Conservation (phyloP, 345 rosid species). For the Moringa oleifera region DNA sequence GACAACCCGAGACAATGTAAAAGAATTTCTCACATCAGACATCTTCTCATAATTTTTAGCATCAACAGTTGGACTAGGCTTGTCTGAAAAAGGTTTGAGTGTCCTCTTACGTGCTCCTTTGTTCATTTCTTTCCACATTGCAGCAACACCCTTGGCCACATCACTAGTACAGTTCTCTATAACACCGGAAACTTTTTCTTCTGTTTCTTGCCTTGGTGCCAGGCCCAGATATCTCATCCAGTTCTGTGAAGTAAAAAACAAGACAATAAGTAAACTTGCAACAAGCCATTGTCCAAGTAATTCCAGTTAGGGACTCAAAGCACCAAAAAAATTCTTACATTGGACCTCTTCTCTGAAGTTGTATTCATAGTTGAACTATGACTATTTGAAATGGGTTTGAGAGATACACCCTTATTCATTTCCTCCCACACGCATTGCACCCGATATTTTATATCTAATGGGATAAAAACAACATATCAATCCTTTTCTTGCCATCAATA, state of each 20-base stretch:
- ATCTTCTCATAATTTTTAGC: constrained; percentile 16
- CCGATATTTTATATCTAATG: constrained; percentile 32
- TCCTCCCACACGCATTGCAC: constrained; percentile 63
- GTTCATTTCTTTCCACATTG: constrained; percentile 28
- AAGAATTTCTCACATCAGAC: constrained; percentile 29
- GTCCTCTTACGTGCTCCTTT: constrained; percentile 19
- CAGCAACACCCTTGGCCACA: constrained; percentile 34
- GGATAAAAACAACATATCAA: constrained; percentile 2
- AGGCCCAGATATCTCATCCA: constrained; percentile 30
- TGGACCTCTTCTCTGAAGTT: constrained; percentile 25
- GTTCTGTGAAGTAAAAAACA: constrained; percentile 23
- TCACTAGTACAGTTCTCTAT: constrained; percentile 27
- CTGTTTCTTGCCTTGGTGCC: constrained; percentile 19
- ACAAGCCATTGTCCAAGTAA: not conserved
- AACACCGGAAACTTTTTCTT: not conserved
- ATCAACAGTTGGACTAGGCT: constrained; percentile 18
- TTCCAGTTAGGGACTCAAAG: not conserved
- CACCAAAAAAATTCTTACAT: constrained; percentile 35
- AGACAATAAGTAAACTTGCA: not conserved
- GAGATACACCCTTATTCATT: constrained; percentile 49
- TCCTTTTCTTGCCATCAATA: not conserved
- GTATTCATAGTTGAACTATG: constrained; percentile 19
- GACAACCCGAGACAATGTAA: not conserved
- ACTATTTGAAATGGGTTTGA: constrained; percentile 27
- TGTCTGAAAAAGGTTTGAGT: constrained; percentile 18